A percentile compares a stretch with the other conserved stretches of the same genome.
phyloP scores from a whole-genome alignment of 2,329 filamentous ascomycete genomes.

The Fusarium concolor region DNA sequence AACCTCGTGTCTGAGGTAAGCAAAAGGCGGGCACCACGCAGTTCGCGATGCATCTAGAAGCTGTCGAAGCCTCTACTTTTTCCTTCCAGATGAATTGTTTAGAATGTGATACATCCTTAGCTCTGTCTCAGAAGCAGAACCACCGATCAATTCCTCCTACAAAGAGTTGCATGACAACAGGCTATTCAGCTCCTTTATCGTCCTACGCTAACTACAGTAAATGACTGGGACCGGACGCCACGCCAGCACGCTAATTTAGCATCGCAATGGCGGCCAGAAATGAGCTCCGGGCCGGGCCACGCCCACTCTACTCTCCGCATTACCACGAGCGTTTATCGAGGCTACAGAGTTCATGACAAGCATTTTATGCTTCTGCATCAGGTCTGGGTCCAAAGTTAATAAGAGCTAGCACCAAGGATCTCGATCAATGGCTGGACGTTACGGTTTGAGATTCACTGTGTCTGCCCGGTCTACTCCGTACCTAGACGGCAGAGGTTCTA shows the following conservation, averaged over 20 bases:
- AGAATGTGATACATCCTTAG: not conserved
- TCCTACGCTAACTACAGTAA: too few relatives aligned
- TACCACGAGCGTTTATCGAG: conserved; percentile 6
- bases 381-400: conserved; percentile 2
- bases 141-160: too few relatives aligned
- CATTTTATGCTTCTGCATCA: conserved; percentile 3
- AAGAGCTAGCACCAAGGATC: not conserved
- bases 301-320: not conserved
- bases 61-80: not conserved
- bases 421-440: conserved; percentile 3
- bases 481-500: not conserved
- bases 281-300: conserved; percentile 10
- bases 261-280: not conserved
- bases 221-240: not conserved
- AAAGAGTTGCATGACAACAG: too few relatives aligned
- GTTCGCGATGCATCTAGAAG: conserved; percentile 17
- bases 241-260: conserved; percentile 21
- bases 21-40: not conserved
- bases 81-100: not conserved
- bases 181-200: too few relatives aligned
- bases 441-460: not conserved
- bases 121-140: too few relatives aligned
- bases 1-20: not conserved
- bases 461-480: too few relatives aligned
- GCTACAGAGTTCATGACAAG: conserved; percentile 13